These are phyloP conservation scores for Blastobotrys malaysiensis DNA, from an alignment of 1,139 yeast species.

Conservation along the genomic window DNA sequence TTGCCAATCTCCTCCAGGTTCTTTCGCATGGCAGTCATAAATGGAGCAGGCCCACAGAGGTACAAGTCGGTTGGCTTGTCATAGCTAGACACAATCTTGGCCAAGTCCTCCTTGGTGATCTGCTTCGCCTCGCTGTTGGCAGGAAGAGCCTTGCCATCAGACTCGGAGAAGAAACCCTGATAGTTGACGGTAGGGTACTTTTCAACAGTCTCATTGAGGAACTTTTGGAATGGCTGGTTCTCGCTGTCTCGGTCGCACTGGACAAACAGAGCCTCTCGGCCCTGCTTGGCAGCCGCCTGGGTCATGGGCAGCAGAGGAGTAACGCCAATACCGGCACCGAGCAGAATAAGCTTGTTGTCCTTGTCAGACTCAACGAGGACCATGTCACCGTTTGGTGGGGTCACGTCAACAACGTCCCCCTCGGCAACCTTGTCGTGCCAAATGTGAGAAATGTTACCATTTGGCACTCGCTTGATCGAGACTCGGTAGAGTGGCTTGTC, in stretches of 20 bases:
- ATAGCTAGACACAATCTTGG: slow-evolving; percentile 8
- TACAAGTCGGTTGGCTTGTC: slow-evolving; percentile 17
- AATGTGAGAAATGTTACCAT: slow-evolving; percentile 50
- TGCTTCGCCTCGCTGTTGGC: slow-evolving; percentile 14
- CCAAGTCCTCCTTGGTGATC: slow-evolving; percentile 19
- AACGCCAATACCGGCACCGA: slow-evolving; percentile 65
- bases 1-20: slow-evolving; percentile 9
- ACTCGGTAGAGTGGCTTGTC: slow-evolving; percentile 42
- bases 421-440: slow-evolving; percentile 46
- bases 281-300: slow-evolving; percentile 33
- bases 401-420: slow-evolving; percentile 47
- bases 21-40: slow-evolving; percentile 17
- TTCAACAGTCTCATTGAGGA: slow-evolving; percentile 15
- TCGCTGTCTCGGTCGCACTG: slow-evolving; percentile 23
- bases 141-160: slow-evolving; percentile 3
- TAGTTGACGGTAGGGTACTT: slow-evolving; percentile 17
- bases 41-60: slow-evolving; percentile 22
- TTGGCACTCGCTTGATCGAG: slow-evolving; percentile 45
- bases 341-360: slow-evolving; percentile 39
- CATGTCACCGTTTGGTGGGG: slow-evolving; percentile 60
- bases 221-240: slow-evolving; percentile 20
- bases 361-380: slow-evolving; percentile 33
- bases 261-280: slow-evolving; percentile 19
- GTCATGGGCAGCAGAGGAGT: slow-evolving; percentile 57
- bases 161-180: slow-evolving; percentile 18